These are phyloP conservation scores for Yamagishiella unicocca DNA, from an alignment of 139 green algal species.

Conservation along the genomic window DNA sequence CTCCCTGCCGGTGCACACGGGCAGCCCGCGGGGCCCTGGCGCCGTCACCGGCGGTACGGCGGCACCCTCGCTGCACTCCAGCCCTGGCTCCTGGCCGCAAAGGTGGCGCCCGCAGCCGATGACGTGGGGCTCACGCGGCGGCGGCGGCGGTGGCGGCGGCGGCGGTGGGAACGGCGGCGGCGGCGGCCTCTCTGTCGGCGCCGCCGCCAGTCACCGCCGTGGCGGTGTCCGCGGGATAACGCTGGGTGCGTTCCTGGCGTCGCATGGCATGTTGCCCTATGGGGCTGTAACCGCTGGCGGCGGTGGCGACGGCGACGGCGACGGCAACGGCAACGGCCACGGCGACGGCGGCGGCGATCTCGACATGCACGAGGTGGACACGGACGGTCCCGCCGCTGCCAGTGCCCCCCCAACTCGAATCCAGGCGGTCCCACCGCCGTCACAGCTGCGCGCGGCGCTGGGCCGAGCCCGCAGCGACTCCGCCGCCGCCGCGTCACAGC, in stretches of 20 bases:
- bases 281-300: not conserved
- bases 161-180: not conserved
- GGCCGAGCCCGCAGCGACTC: not conserved
- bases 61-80: not conserved
- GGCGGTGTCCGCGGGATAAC: conserved; percentile 16
- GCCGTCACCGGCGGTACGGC: not conserved
- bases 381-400: too few species aligned
- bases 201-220: not conserved
- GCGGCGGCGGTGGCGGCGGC: not conserved
- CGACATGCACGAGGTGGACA: not conserved
- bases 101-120: not conserved
- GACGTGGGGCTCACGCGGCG: not conserved
- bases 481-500: not conserved
- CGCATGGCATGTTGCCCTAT: not conserved
- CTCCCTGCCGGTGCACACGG: not conserved
- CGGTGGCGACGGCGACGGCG: not conserved
- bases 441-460: not conserved
- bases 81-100: not conserved
- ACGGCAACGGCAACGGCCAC: not conserved
- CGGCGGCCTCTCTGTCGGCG: not conserved
- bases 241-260: conserved; percentile 11
- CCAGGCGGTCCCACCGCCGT: too few species aligned
- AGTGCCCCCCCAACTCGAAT: too few species aligned
- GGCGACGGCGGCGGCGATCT: not conserved
- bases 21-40: not conserved